Conservation (phyloP, 2,329 filamentous ascomycete species). For the Fulvia fulva region DNA sequence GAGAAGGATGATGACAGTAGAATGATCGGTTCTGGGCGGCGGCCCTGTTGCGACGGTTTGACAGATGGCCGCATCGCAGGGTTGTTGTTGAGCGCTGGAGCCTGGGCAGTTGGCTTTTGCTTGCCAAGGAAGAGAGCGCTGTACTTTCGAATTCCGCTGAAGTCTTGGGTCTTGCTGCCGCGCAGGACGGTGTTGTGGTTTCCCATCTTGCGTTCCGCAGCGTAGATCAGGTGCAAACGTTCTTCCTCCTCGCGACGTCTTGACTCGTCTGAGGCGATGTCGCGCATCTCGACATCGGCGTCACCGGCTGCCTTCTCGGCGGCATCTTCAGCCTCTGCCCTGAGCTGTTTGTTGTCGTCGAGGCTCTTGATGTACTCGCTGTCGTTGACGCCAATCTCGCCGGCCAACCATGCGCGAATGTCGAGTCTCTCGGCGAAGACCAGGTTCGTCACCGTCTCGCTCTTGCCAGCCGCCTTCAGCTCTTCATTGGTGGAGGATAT, state of each 20-base stretch:
- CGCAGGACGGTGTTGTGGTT: slow-evolving; percentile 85
- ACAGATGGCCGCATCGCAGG: slow-evolving; percentile 35
- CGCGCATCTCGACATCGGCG: slow-evolving; percentile 37
- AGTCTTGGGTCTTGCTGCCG: slow-evolving; percentile 86
- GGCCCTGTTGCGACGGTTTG: slow-evolving; percentile 36
- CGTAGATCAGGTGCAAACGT: slow-evolving; percentile 80
- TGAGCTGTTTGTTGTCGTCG: slow-evolving; percentile 57
- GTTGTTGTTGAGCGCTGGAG: slow-evolving; percentile 40
- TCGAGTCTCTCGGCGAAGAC: slow-evolving; percentile 89
- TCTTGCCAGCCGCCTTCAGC: slow-evolving; percentile 51
- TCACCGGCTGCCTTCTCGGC: slow-evolving; percentile 38
- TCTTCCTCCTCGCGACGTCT: slow-evolving; percentile 69
- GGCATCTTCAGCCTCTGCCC: slow-evolving; percentile 50
- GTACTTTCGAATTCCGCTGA: slow-evolving; percentile 80
- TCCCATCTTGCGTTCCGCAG: slow-evolving; percentile 83
- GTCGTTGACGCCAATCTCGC: slow-evolving; percentile 73
- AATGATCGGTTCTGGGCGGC: slow-evolving; percentile 78
- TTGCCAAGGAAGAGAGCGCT: slow-evolving; percentile 31
- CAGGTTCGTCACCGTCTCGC: slow-evolving; percentile 75
- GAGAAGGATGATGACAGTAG: slow-evolving; percentile 94
- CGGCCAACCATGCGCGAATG: slow-evolving; percentile 88
- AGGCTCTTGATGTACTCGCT: slow-evolving; percentile 89
- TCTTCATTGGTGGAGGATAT: slow-evolving; percentile 77
- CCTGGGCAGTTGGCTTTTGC: slow-evolving; percentile 52
- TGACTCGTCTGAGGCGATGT: slow-evolving; percentile 38